Percentiles rank a stretch among this genome's conserved stretches.
Conservation (phyloP, 2,329 filamentous ascomycete species). For the Nothophaeocryptopus gaeumannii region DNA sequence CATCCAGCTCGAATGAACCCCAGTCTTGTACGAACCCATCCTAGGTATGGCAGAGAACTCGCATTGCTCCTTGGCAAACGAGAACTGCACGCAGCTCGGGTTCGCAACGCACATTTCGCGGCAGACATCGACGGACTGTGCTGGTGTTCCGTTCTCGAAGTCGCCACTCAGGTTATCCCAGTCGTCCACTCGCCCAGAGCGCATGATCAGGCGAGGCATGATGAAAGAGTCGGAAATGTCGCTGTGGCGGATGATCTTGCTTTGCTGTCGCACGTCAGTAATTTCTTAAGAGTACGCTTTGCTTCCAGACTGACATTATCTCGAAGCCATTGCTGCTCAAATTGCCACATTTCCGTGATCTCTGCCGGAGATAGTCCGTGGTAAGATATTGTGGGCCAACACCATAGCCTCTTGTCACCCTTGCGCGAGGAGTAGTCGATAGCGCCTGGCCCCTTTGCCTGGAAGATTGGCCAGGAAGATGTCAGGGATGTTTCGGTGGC, state of each 20-base stretch:
- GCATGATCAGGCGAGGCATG: conserved; percentile 23
- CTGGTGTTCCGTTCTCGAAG: conserved; percentile 1
- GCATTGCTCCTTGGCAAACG: conserved; percentile 15
- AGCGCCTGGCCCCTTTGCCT: conserved; percentile 38
- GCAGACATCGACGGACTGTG: conserved; percentile 12
- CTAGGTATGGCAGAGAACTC: conserved; percentile 12
- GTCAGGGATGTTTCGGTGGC: conserved; percentile 21
- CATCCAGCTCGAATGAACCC: conserved; percentile 18
- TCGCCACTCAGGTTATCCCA: conserved; percentile 30
- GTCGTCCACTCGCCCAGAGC: conserved; percentile 20
- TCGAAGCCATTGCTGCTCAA: conserved; percentile 29
- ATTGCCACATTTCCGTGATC: conserved; percentile 27
- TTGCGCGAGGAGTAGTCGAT: conserved; percentile 36
- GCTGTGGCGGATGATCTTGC: conserved; percentile 20
- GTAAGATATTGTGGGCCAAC: conserved; percentile 29
- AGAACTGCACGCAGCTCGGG: conserved; percentile 17
- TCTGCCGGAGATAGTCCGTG: conserved; percentile 25
- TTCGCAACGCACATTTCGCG: conserved; percentile 13
- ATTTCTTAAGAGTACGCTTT: no score
- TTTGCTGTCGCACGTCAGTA: conserved; percentile 1
- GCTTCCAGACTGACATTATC: conserved; percentile 10
- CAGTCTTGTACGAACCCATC: conserved; percentile 14
- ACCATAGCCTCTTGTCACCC: conserved; percentile 24
- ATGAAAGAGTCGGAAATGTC: conserved; percentile 28
- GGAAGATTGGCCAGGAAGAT: conserved; percentile 27